Percentiles rank a stretch among this genome's conserved stretches.
Conservation (phyloP, 1,139 yeast species). For the Nakaseomyces kungkrabaensis region DNA sequence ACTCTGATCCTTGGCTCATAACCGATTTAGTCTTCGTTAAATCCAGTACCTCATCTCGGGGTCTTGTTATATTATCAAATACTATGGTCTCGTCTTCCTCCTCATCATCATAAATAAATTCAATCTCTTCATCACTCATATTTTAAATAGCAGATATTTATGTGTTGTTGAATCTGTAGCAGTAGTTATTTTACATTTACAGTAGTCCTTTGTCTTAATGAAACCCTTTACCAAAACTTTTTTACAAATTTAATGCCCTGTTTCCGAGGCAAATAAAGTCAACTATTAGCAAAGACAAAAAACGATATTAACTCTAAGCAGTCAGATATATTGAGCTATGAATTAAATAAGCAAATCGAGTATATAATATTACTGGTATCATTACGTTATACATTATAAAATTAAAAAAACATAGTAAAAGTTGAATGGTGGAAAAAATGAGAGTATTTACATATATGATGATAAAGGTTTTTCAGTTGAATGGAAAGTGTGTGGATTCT, state of each 20-base stretch:
- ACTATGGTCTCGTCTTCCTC: neutral
- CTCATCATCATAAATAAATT: slow-evolving; percentile 1
- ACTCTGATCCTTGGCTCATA: slow-evolving; percentile 16
- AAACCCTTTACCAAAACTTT: no score
- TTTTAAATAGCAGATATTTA: no score
- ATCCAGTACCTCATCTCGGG: slow-evolving; percentile 3
- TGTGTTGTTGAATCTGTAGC: no score
- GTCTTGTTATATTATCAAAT: neutral
- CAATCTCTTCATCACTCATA: slow-evolving; percentile 1
- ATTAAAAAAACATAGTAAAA: neutral
- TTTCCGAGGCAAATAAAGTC: neutral
- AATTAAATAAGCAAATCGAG: neutral
- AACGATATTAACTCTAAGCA: no score
- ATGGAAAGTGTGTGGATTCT: no score
- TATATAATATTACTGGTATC: neutral
- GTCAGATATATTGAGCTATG: no score
- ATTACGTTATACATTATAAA: neutral
- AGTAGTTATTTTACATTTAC: no score
- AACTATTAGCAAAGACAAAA: no score
- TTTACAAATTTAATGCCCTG: no score
- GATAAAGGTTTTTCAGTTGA: neutral
- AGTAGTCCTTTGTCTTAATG: no score
- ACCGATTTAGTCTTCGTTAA: slow-evolving; percentile 4
- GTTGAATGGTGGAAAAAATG: neutral
- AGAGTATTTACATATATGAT: neutral